These are phyloP conservation scores for Cryptosporidium ryanae DNA, from an alignment of 169 alveolate genomes.

Conservation along the genomic window DNA sequence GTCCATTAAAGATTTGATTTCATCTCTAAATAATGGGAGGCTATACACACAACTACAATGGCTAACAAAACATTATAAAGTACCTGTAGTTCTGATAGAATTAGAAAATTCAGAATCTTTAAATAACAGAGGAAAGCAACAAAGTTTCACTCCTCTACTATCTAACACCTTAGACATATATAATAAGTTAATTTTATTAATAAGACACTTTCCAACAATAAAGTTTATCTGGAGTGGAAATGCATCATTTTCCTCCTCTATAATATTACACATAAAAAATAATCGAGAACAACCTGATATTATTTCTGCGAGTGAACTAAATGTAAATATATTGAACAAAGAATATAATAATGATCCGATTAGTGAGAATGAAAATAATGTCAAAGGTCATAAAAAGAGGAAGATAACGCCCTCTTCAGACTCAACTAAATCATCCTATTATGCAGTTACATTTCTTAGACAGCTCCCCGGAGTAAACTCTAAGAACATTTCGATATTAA, in stretches of 20 bases:
- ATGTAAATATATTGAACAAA: conserved; percentile 21
- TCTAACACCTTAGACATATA: conserved; percentile 67
- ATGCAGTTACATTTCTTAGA: conserved; percentile 54
- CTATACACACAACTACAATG: conserved; percentile 83
- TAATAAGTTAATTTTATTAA: conserved; percentile 71
- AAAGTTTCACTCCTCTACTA: conserved; percentile 70
- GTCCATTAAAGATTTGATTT: conserved; percentile 81
- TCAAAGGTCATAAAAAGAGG: conserved; percentile 16
- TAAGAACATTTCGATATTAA: conserved; percentile 33
- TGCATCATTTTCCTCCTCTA: conserved; percentile 78
- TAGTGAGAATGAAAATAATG: background rate
- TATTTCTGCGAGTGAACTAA: conserved; percentile 9
- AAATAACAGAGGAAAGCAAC: conserved; percentile 22
- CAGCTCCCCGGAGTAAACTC: conserved; percentile 66
- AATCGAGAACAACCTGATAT: conserved; percentile 60
- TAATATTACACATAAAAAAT: conserved; percentile 24
- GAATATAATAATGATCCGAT: background rate
- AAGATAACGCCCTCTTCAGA: conserved; percentile 15
- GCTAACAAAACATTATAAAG: conserved; percentile 77
- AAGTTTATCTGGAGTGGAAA: conserved; percentile 80
- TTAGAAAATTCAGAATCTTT: conserved; percentile 39
- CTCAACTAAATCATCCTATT: conserved; percentile 32
- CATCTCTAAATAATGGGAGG: conserved; percentile 83
- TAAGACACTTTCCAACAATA: conserved; percentile 77
- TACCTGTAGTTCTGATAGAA: conserved; percentile 78